Evolutionary conservation across 2,329 filamentous ascomycete genomes (phyloP), one percentile per base, ranked within the genome.

Genomic region (Pseudogymnoascus sp.): DNA sequence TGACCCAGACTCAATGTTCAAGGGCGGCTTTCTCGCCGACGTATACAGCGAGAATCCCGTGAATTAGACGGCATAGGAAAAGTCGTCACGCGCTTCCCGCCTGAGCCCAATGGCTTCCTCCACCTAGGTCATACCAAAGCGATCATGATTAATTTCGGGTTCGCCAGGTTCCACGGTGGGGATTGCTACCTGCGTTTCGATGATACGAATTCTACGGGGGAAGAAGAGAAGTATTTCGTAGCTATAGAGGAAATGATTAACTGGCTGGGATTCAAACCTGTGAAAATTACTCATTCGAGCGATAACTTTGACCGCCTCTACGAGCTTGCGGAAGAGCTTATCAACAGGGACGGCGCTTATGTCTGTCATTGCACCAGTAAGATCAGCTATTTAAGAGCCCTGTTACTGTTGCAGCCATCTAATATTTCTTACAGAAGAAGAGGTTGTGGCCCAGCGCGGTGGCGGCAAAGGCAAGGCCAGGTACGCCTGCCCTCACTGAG

Each of bases 91-190:
- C 85, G 89, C 68, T 93, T 93, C 72, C 90, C 90, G 1, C 90
- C 90, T 28, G 90, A 93, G 77, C 95, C 95, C 59, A 97, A 97
- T 75, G 95, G 93, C 62, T 97, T 89, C 74, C 83, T 97, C 10
- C 93, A 97, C 73, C 89, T 97, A 69, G 93, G 93, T 17, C 95
- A 97, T 74, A 90, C 89, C 68, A 97, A 97, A 79, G 93, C 95
- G 19, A 97, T 97, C 75, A 89, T 91, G 0, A 86, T 97, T 75
- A 97, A 97, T 77, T 97, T 97, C 77, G 93, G 93, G 4, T 97
- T 97, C 74, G 93, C 93, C 13, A 86, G 84, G 72, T 87, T 87
- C 72, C 90, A 96, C 73, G 89, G 88, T 33, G 44, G 63, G 67
- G 66, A 71, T 31, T 89, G 86, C 75, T 88, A 88, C 71, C 76